Conservation (phyloP, 2,329 filamentous ascomycete genomes). For the Cadophora luteo-olivacea region DNA sequence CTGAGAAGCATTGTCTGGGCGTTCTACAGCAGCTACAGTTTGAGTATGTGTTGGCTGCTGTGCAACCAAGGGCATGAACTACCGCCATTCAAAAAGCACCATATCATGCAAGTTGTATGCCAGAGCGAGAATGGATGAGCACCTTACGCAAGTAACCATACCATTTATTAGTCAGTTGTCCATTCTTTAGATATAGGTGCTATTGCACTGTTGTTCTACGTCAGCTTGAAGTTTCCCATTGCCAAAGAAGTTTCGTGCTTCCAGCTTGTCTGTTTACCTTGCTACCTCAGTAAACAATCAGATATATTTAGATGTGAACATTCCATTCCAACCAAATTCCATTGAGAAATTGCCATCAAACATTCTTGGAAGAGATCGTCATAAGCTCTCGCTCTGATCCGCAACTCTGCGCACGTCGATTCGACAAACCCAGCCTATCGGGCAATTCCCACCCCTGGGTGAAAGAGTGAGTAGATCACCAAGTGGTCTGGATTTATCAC, state of each 20-base stretch:
- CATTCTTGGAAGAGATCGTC: neutral
- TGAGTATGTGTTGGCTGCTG: neutral
- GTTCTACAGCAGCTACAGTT: neutral
- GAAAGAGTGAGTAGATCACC: neutral
- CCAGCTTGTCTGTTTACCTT: too few relatives aligned
- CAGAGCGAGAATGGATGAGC: too few relatives aligned
- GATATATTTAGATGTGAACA: neutral
- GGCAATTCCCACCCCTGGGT: slow-evolving; percentile 9
- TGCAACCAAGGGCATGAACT: neutral
- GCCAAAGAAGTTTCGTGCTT: too few relatives aligned
- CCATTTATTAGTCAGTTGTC: too few relatives aligned
- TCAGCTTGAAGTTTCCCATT: too few relatives aligned
- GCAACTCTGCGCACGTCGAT: neutral
- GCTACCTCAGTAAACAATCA: neutral
- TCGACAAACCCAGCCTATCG: too few relatives aligned
- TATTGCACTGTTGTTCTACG: too few relatives aligned
- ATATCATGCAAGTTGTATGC: too few relatives aligned
- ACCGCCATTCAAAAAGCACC: neutral
- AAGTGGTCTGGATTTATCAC: slow-evolving; percentile 1
- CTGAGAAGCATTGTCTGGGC: neutral
- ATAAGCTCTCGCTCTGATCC: neutral
- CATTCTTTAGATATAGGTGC: too few relatives aligned
- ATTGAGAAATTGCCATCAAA: neutral
- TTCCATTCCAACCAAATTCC: neutral
- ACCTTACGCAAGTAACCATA: too few relatives aligned